Conservation (phyloP, 177 flowering plant species). For the Vitis hybrid region DNA sequence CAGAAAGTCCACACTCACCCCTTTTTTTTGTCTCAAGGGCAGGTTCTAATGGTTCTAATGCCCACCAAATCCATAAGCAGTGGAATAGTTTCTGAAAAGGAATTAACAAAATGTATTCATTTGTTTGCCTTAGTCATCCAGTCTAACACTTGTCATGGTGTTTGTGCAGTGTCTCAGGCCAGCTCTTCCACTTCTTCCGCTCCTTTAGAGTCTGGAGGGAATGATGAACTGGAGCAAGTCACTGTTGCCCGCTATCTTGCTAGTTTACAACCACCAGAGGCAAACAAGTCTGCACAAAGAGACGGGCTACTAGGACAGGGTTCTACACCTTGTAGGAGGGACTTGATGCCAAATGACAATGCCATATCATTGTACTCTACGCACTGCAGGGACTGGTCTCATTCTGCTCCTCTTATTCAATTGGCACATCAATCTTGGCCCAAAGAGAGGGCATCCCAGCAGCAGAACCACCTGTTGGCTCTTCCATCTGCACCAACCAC, state of each 20-base stretch:
- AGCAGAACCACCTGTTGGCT: slow-evolving; percentile 23
- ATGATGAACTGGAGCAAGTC: slow-evolving; percentile 41
- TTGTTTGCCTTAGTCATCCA: background rate
- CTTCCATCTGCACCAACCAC: slow-evolving; percentile 25
- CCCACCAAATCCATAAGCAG: background rate
- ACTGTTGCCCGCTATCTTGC: slow-evolving; percentile 37
- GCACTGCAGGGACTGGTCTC: slow-evolving; percentile 27
- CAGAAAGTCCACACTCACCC: too few species aligned
- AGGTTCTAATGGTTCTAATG: too few species aligned
- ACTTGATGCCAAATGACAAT: slow-evolving; percentile 12
- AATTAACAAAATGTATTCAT: background rate
- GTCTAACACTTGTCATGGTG: slow-evolving; percentile 7
- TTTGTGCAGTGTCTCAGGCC: slow-evolving; percentile 28
- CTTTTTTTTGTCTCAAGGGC: too few species aligned
- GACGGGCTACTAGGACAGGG: slow-evolving; percentile 20
- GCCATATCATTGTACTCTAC: slow-evolving; percentile 21
- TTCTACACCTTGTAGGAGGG: slow-evolving; percentile 19
- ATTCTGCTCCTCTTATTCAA: slow-evolving; percentile 22
- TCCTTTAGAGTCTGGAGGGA: slow-evolving; percentile 23
- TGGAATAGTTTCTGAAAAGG: background rate
- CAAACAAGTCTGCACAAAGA: slow-evolving; percentile 19
- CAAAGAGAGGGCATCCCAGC: slow-evolving; percentile 29
- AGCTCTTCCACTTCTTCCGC: slow-evolving; percentile 29
- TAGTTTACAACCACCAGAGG: slow-evolving; percentile 22
- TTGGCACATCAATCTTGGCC: slow-evolving; percentile 32